Evolutionary conservation across 768 basidiomycete genomes (phyloP).

Genomic region (Calocybe cyanea): DNA sequence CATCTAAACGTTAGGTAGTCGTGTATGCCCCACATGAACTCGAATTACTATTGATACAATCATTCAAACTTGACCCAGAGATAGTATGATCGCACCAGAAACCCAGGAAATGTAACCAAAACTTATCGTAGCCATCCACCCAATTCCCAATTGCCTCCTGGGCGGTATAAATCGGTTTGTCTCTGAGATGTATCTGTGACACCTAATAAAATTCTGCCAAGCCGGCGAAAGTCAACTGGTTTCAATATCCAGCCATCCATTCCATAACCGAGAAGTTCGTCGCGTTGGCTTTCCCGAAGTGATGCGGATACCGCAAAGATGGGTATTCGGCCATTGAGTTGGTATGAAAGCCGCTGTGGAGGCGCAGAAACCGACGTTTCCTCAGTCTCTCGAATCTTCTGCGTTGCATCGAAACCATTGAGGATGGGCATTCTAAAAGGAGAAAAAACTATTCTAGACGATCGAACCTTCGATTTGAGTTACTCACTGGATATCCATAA

Average conservation of each 20-base stretch:
- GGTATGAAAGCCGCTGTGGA: constrained; percentile 35
- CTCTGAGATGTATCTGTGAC: constrained; percentile 52
- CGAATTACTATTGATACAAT: too few species aligned
- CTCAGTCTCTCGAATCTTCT: constrained; percentile 63
- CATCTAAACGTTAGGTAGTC: too few species aligned
- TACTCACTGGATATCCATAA: constrained; percentile 83
- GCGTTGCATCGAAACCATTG: constrained; percentile 67
- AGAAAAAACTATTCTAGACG: neutral
- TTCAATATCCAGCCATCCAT: constrained; percentile 85
- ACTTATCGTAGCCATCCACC: constrained; percentile 53
- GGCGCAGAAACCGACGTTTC: constrained; percentile 16
- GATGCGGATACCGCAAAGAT: constrained; percentile 84
- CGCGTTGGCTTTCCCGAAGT: constrained; percentile 52
- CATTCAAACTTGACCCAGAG: too few species aligned
- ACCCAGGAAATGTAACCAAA: neutral
- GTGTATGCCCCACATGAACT: too few species aligned
- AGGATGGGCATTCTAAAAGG: constrained; percentile 70
- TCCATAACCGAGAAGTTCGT: constrained; percentile 48
- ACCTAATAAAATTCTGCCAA: constrained; percentile 55
- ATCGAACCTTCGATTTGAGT: neutral
- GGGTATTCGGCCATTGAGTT: constrained; percentile 63
- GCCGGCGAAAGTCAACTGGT: constrained; percentile 73
- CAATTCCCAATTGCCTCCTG: constrained; percentile 54
- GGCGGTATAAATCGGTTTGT: constrained; percentile 44
- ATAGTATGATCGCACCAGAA: neutral